Evolutionary conservation across 768 basidiomycete species (phyloP).

Genomic region (Dentipellis fragilis): DNA sequence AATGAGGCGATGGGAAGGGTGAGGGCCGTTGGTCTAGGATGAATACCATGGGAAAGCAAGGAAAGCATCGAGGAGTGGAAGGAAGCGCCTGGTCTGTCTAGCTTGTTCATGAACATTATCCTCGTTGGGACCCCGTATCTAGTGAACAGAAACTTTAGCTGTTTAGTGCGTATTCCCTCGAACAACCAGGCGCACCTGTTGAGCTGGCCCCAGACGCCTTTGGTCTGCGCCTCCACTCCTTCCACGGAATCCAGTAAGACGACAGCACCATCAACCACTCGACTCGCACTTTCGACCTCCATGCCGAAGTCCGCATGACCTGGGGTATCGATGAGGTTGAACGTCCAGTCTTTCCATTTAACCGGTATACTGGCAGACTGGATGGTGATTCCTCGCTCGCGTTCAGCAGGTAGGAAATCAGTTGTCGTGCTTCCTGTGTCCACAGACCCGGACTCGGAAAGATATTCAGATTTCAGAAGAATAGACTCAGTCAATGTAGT

Average conservation of each 20-base stretch:
- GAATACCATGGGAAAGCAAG: conserved; percentile 62
- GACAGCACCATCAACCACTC: conserved; percentile 83
- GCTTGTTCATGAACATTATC: conserved; percentile 79
- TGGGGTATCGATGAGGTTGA: conserved; percentile 85
- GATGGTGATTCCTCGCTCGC: conserved; percentile 86
- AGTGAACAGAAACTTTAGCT: background rate
- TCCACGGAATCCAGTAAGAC: conserved; percentile 86
- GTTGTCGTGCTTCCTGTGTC: conserved; percentile 88
- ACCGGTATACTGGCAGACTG: conserved; percentile 89
- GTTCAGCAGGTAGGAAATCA: conserved; percentile 82
- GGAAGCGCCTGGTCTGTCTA: conserved; percentile 81
- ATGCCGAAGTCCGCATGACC: conserved; percentile 95
- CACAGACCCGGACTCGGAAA: conserved; percentile 68
- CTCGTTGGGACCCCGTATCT: conserved; percentile 77
- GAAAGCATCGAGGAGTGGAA: conserved; percentile 65
- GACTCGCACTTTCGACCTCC: conserved; percentile 90
- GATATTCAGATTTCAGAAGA: conserved; percentile 62
- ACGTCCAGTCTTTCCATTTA: conserved; percentile 74
- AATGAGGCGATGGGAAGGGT: conserved; percentile 76
- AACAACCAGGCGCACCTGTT: conserved; percentile 51
- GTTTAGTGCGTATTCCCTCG: too few relatives aligned
- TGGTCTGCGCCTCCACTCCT: conserved; percentile 85
- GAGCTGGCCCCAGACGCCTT: conserved; percentile 80
- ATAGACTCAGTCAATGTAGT: conserved; percentile 87
- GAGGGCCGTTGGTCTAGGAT: conserved; percentile 61